Evolutionary conservation across 768 basidiomycete species (phyloP).

Genomic region (Cubamyces sp.): DNA sequence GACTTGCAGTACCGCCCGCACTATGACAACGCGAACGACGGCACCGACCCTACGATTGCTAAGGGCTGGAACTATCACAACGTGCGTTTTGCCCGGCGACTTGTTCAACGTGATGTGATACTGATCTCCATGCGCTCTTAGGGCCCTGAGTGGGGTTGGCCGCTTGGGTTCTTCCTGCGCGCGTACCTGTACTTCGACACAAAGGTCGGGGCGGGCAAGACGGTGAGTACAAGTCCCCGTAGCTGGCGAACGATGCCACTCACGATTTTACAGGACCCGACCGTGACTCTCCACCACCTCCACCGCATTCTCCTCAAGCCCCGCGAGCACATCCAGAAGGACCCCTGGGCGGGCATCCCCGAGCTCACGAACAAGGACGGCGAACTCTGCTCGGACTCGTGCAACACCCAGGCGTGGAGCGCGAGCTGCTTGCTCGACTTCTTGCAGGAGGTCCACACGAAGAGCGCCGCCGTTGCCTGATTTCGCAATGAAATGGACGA

Average conservation of each 20-base stretch:
- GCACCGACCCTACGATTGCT: constrained; percentile 78
- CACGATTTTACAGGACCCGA: constrained; percentile 53
- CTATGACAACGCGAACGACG: constrained; percentile 95
- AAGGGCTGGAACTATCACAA: constrained; percentile 97
- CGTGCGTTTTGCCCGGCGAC: constrained; percentile 44
- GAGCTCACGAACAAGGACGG: constrained; percentile 92
- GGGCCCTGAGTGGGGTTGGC: constrained; percentile 97
- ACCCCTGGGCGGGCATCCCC: constrained; percentile 93
- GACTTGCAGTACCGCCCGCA: constrained; percentile 89
- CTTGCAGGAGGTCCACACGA: constrained; percentile 70
- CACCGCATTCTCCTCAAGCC: constrained; percentile 72
- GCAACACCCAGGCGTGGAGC: constrained; percentile 96
- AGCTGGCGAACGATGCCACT: not conserved
- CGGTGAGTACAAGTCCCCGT: constrained; percentile 49
- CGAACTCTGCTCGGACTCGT: constrained; percentile 82
- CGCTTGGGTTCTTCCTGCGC: constrained; percentile 91
- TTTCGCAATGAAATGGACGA: not conserved
- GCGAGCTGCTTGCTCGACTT: constrained; percentile 92
- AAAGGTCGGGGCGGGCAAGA: constrained; percentile 63
- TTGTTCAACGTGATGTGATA: constrained; percentile 21
- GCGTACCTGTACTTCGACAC: constrained; percentile 91
- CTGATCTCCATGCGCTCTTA: constrained; percentile 33
- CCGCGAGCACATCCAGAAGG: constrained; percentile 73
- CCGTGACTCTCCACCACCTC: constrained; percentile 78
- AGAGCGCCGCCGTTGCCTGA: constrained; percentile 23